These are phyloP conservation scores for Aspergillus proliferans DNA, from an alignment of 2,329 filamentous ascomycete genomes.

Conservation along the genomic window DNA sequence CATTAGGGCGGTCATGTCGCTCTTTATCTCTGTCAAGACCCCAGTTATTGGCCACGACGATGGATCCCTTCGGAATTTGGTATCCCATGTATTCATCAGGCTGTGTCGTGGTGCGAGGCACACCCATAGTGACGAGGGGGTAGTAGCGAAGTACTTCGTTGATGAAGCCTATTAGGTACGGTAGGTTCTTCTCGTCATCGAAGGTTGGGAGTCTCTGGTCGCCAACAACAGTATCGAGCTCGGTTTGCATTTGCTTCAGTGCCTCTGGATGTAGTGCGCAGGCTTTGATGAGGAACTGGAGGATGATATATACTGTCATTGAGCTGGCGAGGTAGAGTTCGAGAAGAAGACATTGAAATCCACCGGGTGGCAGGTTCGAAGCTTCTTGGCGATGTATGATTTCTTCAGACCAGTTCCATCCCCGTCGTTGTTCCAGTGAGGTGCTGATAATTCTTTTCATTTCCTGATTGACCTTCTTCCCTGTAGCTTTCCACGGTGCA, in stretches of 20 bases:
- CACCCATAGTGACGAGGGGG: neutral
- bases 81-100: neutral
- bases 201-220: neutral
- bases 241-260: neutral
- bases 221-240: neutral
- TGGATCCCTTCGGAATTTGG: neutral
- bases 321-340: no score
- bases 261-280: neutral
- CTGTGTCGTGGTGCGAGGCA: neutral
- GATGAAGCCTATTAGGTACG: neutral
- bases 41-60: neutral
- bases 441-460: neutral
- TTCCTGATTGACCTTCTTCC: neutral
- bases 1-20: neutral
- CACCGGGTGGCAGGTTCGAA: neutral
- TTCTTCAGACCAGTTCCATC: neutral
- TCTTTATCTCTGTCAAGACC: neutral
- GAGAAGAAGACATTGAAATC: neutral
- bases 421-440: no score
- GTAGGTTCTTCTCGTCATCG: neutral
- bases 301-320: no score
- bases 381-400: neutral
- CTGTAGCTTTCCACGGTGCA: conserved; percentile 2
- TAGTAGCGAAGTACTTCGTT: neutral
- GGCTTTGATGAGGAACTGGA: no score